Evolutionary conservation across 2,329 filamentous ascomycete genomes (phyloP), one percentile per base, ranked within the genome.

Genomic region (Dothideomycetes sp.): DNA sequence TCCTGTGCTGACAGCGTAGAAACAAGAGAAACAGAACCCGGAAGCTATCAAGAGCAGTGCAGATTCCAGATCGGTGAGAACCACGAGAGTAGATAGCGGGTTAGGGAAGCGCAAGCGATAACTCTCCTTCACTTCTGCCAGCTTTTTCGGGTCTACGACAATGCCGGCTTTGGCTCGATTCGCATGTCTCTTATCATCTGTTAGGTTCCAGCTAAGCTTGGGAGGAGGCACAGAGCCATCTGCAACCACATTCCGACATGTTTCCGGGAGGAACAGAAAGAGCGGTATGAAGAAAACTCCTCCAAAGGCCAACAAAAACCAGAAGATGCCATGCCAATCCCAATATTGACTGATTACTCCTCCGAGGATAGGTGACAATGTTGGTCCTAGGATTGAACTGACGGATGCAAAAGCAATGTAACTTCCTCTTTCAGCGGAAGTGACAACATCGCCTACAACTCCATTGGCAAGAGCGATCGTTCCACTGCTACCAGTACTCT

Each of bases 401-500:
- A 68, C 68, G 22, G 70, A 72, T n/a, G 78, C 74, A 45, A 78
- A 71, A 36, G 76, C 82, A 64, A 88, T 80, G 53, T 83, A 88
- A 42, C 71, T 74, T 3, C 84, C 84, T 50, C 84, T 67, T 56
- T 89, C 81, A 0, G 74, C 70, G 32, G 73, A 77, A 0, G 80
- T 76, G 0, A 78, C 71, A 4, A 87, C 70, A 51, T 91, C 84
- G 1, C 80, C 78, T 11, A 88, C 73, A 2, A 86, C 76, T 2
- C 78, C 84, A 46, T 73, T 81, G 0, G 75, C 76, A 1, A 91
- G 65, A 0, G 83, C 79, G n/a, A 86, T 67, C 0, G 80, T 82
- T 0, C 78, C 78, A 50, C 76, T 80, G 54, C 74, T 80, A 1
- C 81, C 79, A 0, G 68, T 67, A 22, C 74, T 77, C 52, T 83